Conservation (phyloP, 2,329 filamentous ascomycete genomes). For the Fusarium burgessii region DNA sequence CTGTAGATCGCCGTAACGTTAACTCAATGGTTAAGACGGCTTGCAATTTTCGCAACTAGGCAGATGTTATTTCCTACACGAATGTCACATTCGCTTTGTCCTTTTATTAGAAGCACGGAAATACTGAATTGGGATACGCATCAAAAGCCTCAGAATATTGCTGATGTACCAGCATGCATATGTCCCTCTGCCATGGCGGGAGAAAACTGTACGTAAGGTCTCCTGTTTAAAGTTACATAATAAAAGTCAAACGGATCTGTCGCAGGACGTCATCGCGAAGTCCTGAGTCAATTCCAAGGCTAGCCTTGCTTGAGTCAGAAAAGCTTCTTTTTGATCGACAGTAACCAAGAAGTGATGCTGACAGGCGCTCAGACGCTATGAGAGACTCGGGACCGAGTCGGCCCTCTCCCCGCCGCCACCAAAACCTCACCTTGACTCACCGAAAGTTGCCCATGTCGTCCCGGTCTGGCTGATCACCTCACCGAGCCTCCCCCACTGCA, state of each 20-base stretch:
- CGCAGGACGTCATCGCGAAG: not conserved
- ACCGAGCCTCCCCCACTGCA: constrained; percentile 20
- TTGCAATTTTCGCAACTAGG: not conserved
- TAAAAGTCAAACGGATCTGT: not conserved
- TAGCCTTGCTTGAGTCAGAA: not conserved
- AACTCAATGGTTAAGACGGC: not conserved
- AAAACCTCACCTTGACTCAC: constrained; percentile 3
- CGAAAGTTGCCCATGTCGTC: not conserved
- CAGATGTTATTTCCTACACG: not conserved
- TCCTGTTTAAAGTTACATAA: not conserved
- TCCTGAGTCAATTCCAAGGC: not conserved
- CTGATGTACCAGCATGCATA: not conserved
- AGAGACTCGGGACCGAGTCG: not conserved
- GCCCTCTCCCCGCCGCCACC: not conserved
- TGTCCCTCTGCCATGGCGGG: not conserved
- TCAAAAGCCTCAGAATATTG: not conserved
- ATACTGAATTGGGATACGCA: not conserved
- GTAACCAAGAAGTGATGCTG: not conserved
- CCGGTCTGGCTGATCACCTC: not conserved
- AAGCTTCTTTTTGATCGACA: not conserved
- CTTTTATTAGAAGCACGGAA: not conserved
- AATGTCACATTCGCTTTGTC: not conserved
- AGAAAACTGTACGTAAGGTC: constrained; percentile 4
- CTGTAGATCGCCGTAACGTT: not conserved
- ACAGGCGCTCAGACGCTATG: not conserved